These are phyloP conservation scores for Grosmannia clavigera DNA, from an alignment of 2,329 filamentous ascomycete genomes.

Conservation along the genomic window DNA sequence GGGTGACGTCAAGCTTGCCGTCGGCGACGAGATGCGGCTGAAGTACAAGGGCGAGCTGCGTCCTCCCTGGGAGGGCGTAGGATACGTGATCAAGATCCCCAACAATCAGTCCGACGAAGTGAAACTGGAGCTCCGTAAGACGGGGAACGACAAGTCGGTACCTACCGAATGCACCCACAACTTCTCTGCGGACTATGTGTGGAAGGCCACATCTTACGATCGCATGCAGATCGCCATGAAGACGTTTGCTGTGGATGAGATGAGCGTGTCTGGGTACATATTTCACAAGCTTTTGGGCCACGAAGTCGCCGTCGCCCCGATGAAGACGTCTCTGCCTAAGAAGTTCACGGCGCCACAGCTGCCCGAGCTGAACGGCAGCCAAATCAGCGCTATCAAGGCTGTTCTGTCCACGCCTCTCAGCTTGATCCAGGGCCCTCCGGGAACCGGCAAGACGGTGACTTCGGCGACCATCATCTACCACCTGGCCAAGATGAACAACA, in stretches of 20 bases:
- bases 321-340: slow-evolving; percentile 91
- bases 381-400: slow-evolving; percentile 91
- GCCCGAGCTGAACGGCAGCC: slow-evolving; percentile 88
- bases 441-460: slow-evolving; percentile 96
- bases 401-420: slow-evolving; percentile 88
- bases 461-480: slow-evolving; percentile 99
- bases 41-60: slow-evolving; percentile 93
- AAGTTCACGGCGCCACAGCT: slow-evolving; percentile 93
- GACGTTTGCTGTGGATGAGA: slow-evolving; percentile 93
- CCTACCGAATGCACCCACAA: slow-evolving; percentile 95
- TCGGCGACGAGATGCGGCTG: slow-evolving; percentile 95
- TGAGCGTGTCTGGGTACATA: slow-evolving; percentile 97
- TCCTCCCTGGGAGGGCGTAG: slow-evolving; percentile 89
- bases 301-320: slow-evolving; percentile 84
- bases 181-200: slow-evolving; percentile 97
- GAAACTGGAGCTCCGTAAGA: slow-evolving; percentile 83
- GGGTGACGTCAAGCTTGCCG: slow-evolving; percentile 93
- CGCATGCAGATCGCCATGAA: slow-evolving; percentile 99
- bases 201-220: slow-evolving; percentile 98
- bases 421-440: slow-evolving; percentile 91
- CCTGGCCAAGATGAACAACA: slow-evolving; percentile 85
- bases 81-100: slow-evolving; percentile 98
- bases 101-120: slow-evolving; percentile 99
- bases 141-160: slow-evolving; percentile 90
- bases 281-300: slow-evolving; percentile 95